These are phyloP conservation scores for Gloeopeniophorella convolvens DNA, from an alignment of 768 basidiomycete species.

Conservation along the genomic window DNA sequence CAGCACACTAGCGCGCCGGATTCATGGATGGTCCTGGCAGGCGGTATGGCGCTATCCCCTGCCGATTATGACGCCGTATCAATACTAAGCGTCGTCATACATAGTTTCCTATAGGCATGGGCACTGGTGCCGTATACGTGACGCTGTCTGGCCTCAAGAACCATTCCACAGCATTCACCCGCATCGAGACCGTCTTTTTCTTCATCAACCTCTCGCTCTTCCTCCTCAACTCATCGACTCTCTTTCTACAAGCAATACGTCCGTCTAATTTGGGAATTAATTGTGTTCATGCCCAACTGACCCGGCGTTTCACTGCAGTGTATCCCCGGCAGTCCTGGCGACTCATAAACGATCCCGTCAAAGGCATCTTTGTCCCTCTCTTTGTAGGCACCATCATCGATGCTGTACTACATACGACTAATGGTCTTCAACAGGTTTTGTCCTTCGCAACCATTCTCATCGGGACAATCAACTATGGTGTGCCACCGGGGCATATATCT, in stretches of 20 bases:
- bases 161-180: slow-evolving; percentile 29
- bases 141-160: slow-evolving; percentile 36
- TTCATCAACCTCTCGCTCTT: slow-evolving; percentile 41
- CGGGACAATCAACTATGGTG: slow-evolving; percentile 40
- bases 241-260: slow-evolving; percentile 39
- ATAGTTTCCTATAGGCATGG: slow-evolving; percentile 45
- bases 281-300: neutral
- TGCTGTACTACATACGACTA: neutral
- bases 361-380: slow-evolving; percentile 39
- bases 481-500: slow-evolving; percentile 32
- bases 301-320: slow-evolving; percentile 25
- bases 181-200: slow-evolving; percentile 39
- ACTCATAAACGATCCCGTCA: slow-evolving; percentile 39
- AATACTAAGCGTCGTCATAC: slow-evolving; percentile 11
- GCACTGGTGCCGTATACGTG: slow-evolving; percentile 45
- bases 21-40: slow-evolving; percentile 48
- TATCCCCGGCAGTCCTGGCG: slow-evolving; percentile 38
- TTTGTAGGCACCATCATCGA: slow-evolving; percentile 23
- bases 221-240: slow-evolving; percentile 36
- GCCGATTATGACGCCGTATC: slow-evolving; percentile 29
- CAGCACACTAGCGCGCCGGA: slow-evolving; percentile 34
- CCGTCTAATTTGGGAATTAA: slow-evolving; percentile 12
- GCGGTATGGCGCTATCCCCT: slow-evolving; percentile 30
- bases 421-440: slow-evolving; percentile 30
- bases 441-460: slow-evolving; percentile 46